Evolutionary conservation across 192 early-diverging fungal species (phyloP).

Genomic region (Coemansia sp.): DNA sequence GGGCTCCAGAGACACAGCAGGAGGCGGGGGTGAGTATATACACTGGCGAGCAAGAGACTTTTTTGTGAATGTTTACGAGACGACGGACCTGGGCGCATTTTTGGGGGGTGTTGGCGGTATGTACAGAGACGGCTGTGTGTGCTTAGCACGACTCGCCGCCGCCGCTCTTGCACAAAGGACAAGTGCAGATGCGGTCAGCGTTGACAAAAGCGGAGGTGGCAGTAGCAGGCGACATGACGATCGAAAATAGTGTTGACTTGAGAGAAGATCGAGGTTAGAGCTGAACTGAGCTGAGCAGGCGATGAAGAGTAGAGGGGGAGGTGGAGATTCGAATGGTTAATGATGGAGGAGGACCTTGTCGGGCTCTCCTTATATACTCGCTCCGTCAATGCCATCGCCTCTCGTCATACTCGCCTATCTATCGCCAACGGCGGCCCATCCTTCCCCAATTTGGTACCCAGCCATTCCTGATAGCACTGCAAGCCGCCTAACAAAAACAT

Average conservation of each 20-base stretch:
- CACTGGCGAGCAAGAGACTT: neutral
- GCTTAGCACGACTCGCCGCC: conserved; percentile 14
- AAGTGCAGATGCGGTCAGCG: conserved; percentile 36
- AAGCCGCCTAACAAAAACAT: neutral
- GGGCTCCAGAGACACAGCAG: neutral
- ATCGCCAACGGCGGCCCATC: neutral
- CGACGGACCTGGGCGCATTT: conserved; percentile 9
- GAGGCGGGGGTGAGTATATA: neutral
- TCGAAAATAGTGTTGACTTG: neutral
- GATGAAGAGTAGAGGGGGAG: neutral
- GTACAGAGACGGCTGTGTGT: conserved; percentile 5
- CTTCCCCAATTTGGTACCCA: conserved; percentile 8
- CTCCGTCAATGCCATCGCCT: neutral
- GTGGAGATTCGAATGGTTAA: neutral
- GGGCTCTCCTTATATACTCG: neutral
- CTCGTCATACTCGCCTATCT: neutral
- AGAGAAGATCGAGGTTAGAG: neutral
- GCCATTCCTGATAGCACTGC: conserved; percentile 2
- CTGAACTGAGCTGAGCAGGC: neutral
- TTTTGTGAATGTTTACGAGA: neutral
- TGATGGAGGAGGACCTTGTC: conserved; percentile 4
- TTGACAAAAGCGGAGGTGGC: neutral
- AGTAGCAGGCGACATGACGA: neutral
- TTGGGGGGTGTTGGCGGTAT: neutral
- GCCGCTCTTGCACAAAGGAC: conserved; percentile 28